These are phyloP conservation scores for Dictyophora rubrovolvata DNA, from an alignment of 768 basidiomycete species.

Conservation along the genomic window DNA sequence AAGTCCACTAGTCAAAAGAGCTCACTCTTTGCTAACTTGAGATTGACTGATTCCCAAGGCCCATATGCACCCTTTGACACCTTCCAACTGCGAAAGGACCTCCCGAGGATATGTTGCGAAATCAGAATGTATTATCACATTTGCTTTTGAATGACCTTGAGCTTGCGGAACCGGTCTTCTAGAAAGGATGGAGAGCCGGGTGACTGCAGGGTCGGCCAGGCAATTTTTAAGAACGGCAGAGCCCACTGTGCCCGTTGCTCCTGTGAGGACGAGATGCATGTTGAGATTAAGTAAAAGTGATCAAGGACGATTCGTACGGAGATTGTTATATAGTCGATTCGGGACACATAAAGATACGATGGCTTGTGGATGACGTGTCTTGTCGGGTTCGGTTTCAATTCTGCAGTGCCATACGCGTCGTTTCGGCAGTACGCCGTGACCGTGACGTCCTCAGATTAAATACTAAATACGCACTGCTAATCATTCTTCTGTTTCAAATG, in stretches of 20 bases:
- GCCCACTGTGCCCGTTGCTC: slow-evolving; percentile 26
- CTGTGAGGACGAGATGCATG: slow-evolving; percentile 18
- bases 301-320: background rate
- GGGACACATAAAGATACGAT: too few species aligned
- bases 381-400: too few species aligned
- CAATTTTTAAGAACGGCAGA: slow-evolving; percentile 25
- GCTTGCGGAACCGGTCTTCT: slow-evolving; percentile 18
- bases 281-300: background rate
- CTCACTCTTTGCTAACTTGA: slow-evolving; percentile 19
- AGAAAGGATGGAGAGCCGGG: slow-evolving; percentile 24
- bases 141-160: slow-evolving; percentile 19
- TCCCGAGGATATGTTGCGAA: slow-evolving; percentile 24
- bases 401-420: too few species aligned
- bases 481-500: too few species aligned
- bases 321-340: background rate
- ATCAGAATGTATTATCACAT: slow-evolving; percentile 23
- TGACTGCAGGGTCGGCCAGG: slow-evolving; percentile 21
- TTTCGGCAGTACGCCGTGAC: too few species aligned
- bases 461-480: too few species aligned
- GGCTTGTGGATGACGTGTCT: too few species aligned
- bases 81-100: slow-evolving; percentile 20
- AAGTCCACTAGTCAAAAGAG: background rate
- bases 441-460: too few species aligned
- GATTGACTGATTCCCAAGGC: slow-evolving; percentile 24
- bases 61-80: slow-evolving; percentile 29